Evolutionary conservation across 176 grass and related monocot species (phyloP), one percentile per base, ranked within the genome.

Genomic region (Phragmites australis): DNA sequence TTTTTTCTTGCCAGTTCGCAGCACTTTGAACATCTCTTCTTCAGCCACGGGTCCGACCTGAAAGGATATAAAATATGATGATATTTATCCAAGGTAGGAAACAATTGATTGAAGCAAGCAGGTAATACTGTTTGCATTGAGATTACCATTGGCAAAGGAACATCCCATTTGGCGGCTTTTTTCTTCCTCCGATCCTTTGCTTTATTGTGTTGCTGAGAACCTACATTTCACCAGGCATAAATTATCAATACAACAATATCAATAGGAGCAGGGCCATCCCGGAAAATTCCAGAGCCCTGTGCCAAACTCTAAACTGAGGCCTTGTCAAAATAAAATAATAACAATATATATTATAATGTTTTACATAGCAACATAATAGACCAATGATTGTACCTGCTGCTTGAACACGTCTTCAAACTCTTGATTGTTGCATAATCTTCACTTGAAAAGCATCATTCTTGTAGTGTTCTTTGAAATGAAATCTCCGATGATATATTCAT

Each of bases 151-250:
- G 91, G 91, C 85, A 97, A 82, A 31, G 94, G 94, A 67, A 97
- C 94, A 46, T 93, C 94, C 91, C 94, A 97, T 85, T 93, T 97
- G 19, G 91, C 91, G 57, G 94, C 91, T 54, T 93, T 97, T 70
- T 97, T 91, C 78, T 88, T 90, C 60, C 94, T 93, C 74, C n/a
- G n/a, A n/a, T n/a, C n/a, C 93, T 97, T 75, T 97, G 94, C 81
- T 93, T 93, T 50, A 97, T 91, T 59, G 89, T 97, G 85, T 97
- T 97, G 91, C 94, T 97, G 14, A 97, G 84, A 48, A 93, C 82
- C 94, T 97, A 52, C 22, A 68, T 6, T 56, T 78, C 17, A 87
- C 6, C 44, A 79, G 17, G 79, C 9, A 59, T 75, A 44, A 43
- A 70, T 17, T 15, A 62, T 44, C 27, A 45, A 13, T 8, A 3